Evolutionary conservation across 1,284 basidiomycete species (phyloP).

Genomic region (Marasmius fiardii): DNA sequence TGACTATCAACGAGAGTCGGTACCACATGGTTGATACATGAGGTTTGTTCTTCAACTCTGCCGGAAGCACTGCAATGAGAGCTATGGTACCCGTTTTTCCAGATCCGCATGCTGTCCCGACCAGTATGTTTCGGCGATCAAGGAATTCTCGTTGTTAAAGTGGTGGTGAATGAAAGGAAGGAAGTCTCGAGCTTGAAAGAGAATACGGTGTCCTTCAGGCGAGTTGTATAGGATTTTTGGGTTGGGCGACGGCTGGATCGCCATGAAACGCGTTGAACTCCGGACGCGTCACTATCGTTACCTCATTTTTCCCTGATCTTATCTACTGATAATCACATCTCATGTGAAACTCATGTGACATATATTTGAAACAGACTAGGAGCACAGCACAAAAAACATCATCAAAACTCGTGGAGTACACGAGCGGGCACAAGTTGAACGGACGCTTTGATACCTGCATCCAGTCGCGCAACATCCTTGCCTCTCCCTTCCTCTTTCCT

Average conservation of each 20-base stretch:
- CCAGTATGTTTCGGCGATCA: conserved; percentile 5
- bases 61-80: neutral
- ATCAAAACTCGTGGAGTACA: no score
- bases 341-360: neutral
- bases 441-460: no score
- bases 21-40: no score
- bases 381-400: no score
- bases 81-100: conserved; percentile 10
- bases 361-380: neutral
- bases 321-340: neutral
- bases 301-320: neutral
- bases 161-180: no score
- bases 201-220: neutral
- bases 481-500: no score
- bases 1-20: no score
- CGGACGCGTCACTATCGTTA: neutral
- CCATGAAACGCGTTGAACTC: neutral
- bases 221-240: neutral
- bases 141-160: conserved; percentile 5
- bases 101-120: conserved; percentile 9
- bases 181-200: neutral
- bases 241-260: neutral
- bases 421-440: no score
- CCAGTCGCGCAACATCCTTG: no score
- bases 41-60: no score